Base-by-base conservation (phyloP, 495 filamentous ascomycete genomes). In the Durotheca rogersii region DNA sequence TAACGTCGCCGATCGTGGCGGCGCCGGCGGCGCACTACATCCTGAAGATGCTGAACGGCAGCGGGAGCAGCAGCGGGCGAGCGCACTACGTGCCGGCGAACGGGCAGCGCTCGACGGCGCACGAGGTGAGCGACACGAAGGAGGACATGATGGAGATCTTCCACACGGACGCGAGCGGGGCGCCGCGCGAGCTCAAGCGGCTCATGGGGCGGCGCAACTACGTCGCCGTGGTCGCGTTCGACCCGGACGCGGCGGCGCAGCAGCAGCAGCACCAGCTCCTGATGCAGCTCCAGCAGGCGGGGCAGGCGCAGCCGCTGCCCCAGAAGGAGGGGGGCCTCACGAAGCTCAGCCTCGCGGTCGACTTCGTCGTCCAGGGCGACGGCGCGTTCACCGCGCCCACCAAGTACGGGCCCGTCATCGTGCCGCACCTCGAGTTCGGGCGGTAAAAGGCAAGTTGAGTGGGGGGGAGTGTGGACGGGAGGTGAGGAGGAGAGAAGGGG, bases 101-200 rank as follows among this genome's bases (percentile, higher is more conserved):
- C 68, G 94, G 94, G 14, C 87, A 94, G 65, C 85, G 88, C 53
- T 86, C 82, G 14, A 36, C 51, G 10, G 81, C 75, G 1, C 74
- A 84, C 59, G 67, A 75, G 37, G 65, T 77, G n/a, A 76, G 72
- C 16, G 93, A 98, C 64, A 98, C 93, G 29, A 98, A 98, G 67
- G 93, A 98, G 69, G 93, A 98, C 65, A 98, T 98, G 93, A 90
- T 97, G 84, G 93, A 98, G 72, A 89, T 98, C 55, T 98, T 98
- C 79, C 85, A 91, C 65, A 84, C 79, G 6, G 93, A 98, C 59
- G 87, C 92, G 12, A 86, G 81, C 40, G 91, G 94, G 10, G 73
- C 81, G 19, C 71, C 82, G 1, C 76, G 94, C 17, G 93, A 98
- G 69, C 72, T 87, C 54, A 88, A 88, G 66, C 87, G 89, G 60